Base-by-base conservation (phyloP, 139 green algal species). In the Bryopsis sp. region DNA sequence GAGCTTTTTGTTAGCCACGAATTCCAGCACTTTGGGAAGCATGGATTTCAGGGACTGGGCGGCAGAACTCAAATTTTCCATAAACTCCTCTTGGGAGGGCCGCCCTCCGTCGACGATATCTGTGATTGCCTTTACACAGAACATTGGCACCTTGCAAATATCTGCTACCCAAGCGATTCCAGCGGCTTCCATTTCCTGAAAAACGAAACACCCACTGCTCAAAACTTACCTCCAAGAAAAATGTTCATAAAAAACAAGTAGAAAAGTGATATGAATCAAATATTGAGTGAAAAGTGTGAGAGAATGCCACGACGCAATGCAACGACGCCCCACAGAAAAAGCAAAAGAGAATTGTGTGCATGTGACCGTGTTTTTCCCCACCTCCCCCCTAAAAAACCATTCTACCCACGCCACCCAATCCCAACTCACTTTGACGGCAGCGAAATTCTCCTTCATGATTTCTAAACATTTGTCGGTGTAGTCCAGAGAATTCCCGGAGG, bases 121-220 rank as follows among this genome's bases (percentile, higher is more conserved):
- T 3, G 74, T 80, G 2, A 90, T 73, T 19, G 81, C 59, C 77
- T 95, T 97, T 36, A 94, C 47, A 60, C 76, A 86, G 37, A 97
- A 78, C 31, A 97, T 72, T 22, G 92, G 90, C 6, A 69, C 79
- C 11, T 64, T 34, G 59, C 84, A 92, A 3, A 95, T 68, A 39
- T 72, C 39, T 1, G 81, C 84, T 24, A 80, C 72, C 88, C 89
- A 95, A 0, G 86, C 86, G 34, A 95, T 84, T 22, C 82, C 86
- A 2, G 88, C 90, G 0, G 83, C 89, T 73, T 98, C 93, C 93
- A 98, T 98, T 72, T 98, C 93, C 80, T 97, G 97, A 2, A 97
- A 74, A 1, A 78, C 64, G 2, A 83, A 86, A 11, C n/a, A n/a
- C n/a, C n/a, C n/a, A n/a, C n/a, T n/a, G n/a, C n/a, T n/a, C n/a